These are phyloP conservation scores for Trichosporon faecale DNA, from an alignment of 1,284 basidiomycete genomes.

Conservation along the genomic window DNA sequence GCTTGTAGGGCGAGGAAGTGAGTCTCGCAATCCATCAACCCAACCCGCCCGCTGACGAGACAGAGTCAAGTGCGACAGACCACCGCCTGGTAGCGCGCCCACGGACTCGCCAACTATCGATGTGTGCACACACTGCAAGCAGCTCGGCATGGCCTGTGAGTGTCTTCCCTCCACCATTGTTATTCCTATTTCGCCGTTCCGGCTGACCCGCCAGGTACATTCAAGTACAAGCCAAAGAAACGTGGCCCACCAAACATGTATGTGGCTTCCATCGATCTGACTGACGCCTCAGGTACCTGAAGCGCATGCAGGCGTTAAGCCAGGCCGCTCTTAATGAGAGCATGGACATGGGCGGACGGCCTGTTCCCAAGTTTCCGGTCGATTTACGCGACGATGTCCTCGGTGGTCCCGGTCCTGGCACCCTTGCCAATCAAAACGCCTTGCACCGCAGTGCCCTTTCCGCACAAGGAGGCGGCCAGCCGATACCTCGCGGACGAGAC, in stretches of 20 bases:
- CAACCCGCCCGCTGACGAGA: slow-evolving; percentile 2
- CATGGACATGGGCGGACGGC: neutral
- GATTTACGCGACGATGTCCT: slow-evolving; percentile 1
- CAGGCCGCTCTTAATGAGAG: slow-evolving; percentile 13
- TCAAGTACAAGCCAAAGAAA: slow-evolving; percentile 87
- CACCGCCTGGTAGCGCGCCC: slow-evolving; percentile 31
- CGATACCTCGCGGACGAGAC: slow-evolving; percentile 11
- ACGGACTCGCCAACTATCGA: slow-evolving; percentile 28
- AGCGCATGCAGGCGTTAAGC: slow-evolving; percentile 26
- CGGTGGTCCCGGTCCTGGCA: slow-evolving; percentile 25
- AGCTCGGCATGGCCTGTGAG: slow-evolving; percentile 70
- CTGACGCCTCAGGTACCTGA: slow-evolving; percentile 25
- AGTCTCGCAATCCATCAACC: slow-evolving; percentile 17
- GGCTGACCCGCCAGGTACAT: slow-evolving; percentile 56
- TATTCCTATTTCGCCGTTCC: neutral
- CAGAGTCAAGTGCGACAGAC: slow-evolving; percentile 49
- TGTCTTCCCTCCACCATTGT: neutral
- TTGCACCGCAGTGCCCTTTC: slow-evolving; percentile 17
- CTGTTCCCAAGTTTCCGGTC: neutral
- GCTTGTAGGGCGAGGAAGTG: slow-evolving; percentile 49
- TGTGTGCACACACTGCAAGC: slow-evolving; percentile 62
- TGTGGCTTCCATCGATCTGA: slow-evolving; percentile 38
- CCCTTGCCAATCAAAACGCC: slow-evolving; percentile 27
- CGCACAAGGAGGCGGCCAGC: slow-evolving; percentile 13
- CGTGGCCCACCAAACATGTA: slow-evolving; percentile 83